A percentile compares a stretch with the other conserved stretches of the same genome.
These are phyloP conservation scores for Cutaneotrichosporon mucoides DNA, from an alignment of 1,284 basidiomycete species.

Conservation along the genomic window DNA sequence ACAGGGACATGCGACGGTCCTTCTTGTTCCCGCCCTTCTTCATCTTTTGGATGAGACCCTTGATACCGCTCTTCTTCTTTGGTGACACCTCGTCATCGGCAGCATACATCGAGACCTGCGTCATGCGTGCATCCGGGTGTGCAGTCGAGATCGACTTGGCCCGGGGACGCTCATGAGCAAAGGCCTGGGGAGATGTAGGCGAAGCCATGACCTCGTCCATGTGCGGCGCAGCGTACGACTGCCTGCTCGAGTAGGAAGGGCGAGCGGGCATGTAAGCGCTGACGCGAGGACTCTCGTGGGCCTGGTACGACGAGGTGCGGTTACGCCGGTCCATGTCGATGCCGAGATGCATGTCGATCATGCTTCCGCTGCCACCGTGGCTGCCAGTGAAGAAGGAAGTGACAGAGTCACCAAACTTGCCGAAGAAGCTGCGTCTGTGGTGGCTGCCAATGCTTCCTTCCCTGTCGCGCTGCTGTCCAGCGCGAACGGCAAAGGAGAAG, in stretches of 20 bases:
- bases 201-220: neutral
- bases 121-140: conserved; percentile 26
- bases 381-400: conserved; percentile 76
- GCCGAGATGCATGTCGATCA: conserved; percentile 79
- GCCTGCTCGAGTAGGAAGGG: conserved; percentile 32
- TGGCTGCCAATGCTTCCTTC: conserved; percentile 28
- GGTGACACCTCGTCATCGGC: conserved; percentile 48
- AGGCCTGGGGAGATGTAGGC: neutral
- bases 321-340: conserved; percentile 44
- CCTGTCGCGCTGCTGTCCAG: conserved; percentile 36
- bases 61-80: conserved; percentile 68
- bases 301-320: conserved; percentile 28
- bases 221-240: conserved; percentile 1
- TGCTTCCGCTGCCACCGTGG: conserved; percentile 72
- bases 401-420: conserved; percentile 62
- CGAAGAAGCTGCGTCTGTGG: conserved; percentile 52
- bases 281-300: conserved; percentile 35
- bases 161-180: neutral
- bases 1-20: conserved; percentile 65
- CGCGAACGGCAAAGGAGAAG: conserved; percentile 48
- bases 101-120: conserved; percentile 29
- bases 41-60: conserved; percentile 77
- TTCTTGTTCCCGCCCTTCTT: conserved; percentile 24
- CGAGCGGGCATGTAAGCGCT: conserved; percentile 40
- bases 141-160: conserved; percentile 15